A percentile compares a stretch with the other conserved stretches of the same genome.
Evolutionary conservation across 2,329 filamentous ascomycete genomes (phyloP).

Genomic region (Colletotrichum nymphaeae): DNA sequence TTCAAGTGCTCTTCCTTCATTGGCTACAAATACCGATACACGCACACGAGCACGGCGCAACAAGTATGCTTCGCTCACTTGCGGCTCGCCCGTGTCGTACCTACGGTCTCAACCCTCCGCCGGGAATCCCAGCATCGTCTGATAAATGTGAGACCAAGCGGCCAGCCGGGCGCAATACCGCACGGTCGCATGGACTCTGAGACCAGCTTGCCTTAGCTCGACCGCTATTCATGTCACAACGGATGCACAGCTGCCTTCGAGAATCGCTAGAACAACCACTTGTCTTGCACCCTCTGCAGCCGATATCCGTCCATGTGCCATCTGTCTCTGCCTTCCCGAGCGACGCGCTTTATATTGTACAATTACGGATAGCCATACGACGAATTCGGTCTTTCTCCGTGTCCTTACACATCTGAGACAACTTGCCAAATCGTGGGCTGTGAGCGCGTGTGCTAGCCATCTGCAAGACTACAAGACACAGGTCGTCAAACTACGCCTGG

Average conservation of each 20-base stretch:
- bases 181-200: constrained; percentile 23
- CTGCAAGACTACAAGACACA: constrained; percentile 12
- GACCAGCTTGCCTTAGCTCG: constrained; percentile 21
- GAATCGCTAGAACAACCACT: constrained; percentile 27
- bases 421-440: background rate
- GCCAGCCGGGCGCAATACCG: background rate
- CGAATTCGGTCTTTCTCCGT: background rate
- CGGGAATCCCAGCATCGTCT: constrained; percentile 9
- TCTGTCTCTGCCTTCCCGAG: background rate
- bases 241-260: constrained; percentile 17
- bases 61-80: background rate
- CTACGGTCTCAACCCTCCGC: constrained; percentile 18
- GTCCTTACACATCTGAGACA: constrained; percentile 9
- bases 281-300: constrained; percentile 4
- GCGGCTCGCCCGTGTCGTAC: constrained; percentile 4
- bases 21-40: background rate
- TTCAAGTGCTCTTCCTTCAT: background rate
- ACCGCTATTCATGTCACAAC: constrained; percentile 25
- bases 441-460: constrained; percentile 7
- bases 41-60: background rate
- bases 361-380: background rate
- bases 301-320: background rate
- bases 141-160: constrained; percentile 15
- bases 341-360: background rate
- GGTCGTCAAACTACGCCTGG: background rate